Evolutionary conservation across 164 flowering plant genomes (phyloP).

Genomic region (Houttuynia cordata): DNA sequence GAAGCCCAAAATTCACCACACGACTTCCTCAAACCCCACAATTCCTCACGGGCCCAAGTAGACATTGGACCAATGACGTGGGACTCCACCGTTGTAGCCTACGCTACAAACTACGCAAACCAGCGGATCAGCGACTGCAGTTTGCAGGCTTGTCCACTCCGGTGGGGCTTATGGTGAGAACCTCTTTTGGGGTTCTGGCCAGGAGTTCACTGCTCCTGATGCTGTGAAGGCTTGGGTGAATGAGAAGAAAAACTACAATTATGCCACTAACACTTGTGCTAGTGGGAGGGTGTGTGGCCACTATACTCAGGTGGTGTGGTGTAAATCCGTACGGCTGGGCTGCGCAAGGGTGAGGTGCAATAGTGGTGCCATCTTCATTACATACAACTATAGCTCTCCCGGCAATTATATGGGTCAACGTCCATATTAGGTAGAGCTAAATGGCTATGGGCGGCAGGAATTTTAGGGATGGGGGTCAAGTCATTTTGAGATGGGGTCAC

Average conservation of each 20-base stretch:
- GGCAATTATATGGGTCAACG: too few relatives aligned
- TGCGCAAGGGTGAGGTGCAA: conserved; percentile 18
- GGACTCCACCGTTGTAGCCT: conserved; percentile 6
- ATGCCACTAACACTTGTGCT: conserved; percentile 7
- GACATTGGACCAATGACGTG: background rate
- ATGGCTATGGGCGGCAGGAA: too few relatives aligned
- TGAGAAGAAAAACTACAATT: background rate
- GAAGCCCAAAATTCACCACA: background rate
- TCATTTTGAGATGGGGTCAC: too few relatives aligned
- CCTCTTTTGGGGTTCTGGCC: conserved; percentile 23
- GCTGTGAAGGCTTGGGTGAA: conserved; percentile 1
- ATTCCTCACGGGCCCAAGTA: background rate
- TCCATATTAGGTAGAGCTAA: too few relatives aligned
- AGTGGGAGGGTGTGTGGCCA: conserved; percentile 34
- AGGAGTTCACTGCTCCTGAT: background rate
- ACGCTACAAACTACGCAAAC: conserved; percentile 18
- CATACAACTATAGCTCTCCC: background rate
- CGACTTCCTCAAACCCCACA: conserved; percentile 3
- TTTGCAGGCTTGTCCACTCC: conserved; percentile 33
- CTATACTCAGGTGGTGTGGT: conserved; percentile 49
- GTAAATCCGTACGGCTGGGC: conserved; percentile 19
- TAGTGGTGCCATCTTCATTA: conserved; percentile 1
- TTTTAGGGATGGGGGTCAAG: too few relatives aligned
- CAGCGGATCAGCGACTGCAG: conserved; percentile 25
- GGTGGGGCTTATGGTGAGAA: conserved; percentile 34